Base-by-base conservation (phyloP, 192 early-diverging fungal species). In the Coemansia sp. region DNA sequence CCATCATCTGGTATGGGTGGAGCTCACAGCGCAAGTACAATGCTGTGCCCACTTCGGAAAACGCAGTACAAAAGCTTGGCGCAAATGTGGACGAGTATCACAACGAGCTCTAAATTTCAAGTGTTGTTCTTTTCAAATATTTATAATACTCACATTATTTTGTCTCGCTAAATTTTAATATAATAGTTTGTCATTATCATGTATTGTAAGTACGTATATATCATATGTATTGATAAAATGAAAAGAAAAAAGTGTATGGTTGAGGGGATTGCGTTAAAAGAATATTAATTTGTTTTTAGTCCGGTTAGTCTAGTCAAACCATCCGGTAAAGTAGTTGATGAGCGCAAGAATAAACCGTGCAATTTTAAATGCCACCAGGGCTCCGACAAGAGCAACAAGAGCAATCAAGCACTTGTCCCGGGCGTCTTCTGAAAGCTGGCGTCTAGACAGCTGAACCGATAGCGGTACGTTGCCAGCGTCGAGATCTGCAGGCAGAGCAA, bases 1-100 rank as follows among this genome's bases (percentile, higher is more conserved):
- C 87, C 5, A 85, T 94, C 32, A 34, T 88, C 39, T 94, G 88
- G 88, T 91, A 87, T 9, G 71, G 71, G 1, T 74, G 71, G 71
- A 74, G 51, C 51, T 53, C 60, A 9, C 43, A 63, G 30, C 30
- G 34, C 27, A 36, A 18, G 18, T 71, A 71, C 51, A 19, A 30
- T 19, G 2, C 34, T 0, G 55, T 66, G 6, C 37, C 46, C n/a
- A 49, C 59, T 5, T 8, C 41, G 0, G 59, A 61, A 8, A 8
- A 47, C 11, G 24, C 9, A 5, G 3, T 39, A 13, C 22, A 50
- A 7, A 1, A 17, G 4, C 28, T 19, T 15, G 34, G 39, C 10
- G 19, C 5, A 13, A n/a, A 48, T 9, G 18, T 22, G 32, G 11
- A 35, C 10, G 25, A 36, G 9, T 1, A 30, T 22, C 19, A 23